Evolutionary conservation across 805 yeast species (phyloP).

Genomic region (Starmerella sp.): DNA sequence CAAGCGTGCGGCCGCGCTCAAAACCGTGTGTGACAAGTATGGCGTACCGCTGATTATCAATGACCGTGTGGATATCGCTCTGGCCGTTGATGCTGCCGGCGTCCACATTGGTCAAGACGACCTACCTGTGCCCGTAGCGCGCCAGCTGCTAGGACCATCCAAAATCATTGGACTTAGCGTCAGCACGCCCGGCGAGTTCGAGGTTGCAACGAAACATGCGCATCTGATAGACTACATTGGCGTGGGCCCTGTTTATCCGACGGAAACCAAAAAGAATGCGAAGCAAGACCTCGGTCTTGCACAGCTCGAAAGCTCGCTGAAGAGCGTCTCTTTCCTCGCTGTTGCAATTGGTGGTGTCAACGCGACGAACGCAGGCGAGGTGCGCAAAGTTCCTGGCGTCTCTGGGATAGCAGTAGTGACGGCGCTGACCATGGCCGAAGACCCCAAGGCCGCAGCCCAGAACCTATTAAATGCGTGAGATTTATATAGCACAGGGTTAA

Average conservation of each 20-base stretch:
- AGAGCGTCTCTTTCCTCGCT: conserved; percentile 54
- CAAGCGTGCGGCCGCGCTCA: conserved; percentile 47
- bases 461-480: not conserved
- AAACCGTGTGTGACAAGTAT: conserved; percentile 45
- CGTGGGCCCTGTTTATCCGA: conserved; percentile 60
- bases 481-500: too few relatives aligned
- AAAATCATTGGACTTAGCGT: conserved; percentile 76
- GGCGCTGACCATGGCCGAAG: conserved; percentile 53
- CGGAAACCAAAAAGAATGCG: conserved; percentile 55
- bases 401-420: conserved; percentile 90
- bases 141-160: conserved; percentile 56
- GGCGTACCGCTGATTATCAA: conserved; percentile 72
- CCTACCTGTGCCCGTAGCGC: conserved; percentile 48
- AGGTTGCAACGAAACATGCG: conserved; percentile 22
- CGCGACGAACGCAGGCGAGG: conserved; percentile 18
- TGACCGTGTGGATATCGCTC: conserved; percentile 78
- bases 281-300: conserved; percentile 55
- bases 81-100: conserved; percentile 83
- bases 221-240: conserved; percentile 58
- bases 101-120: conserved; percentile 91
- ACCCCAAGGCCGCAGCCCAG: conserved; percentile 15
- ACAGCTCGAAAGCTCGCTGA: conserved; percentile 64
- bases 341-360: conserved; percentile 45
- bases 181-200: conserved; percentile 44
- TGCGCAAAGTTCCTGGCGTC: conserved; percentile 34